These are phyloP conservation scores for Zymoseptoria brevis DNA, from an alignment of 2,329 filamentous ascomycete species.

Conservation along the genomic window DNA sequence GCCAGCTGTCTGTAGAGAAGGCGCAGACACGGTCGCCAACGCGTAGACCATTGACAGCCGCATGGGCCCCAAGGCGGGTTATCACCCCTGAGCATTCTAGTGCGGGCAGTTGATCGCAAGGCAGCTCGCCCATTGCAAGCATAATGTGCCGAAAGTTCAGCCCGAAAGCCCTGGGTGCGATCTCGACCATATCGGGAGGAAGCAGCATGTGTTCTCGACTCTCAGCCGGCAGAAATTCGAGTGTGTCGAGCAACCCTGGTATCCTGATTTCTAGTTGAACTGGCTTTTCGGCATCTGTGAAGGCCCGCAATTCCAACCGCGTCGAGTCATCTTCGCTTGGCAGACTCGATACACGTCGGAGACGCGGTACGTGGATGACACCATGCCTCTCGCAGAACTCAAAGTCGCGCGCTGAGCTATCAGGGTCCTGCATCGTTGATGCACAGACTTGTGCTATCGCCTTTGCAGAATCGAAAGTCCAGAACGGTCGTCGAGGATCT, in stretches of 20 bases:
- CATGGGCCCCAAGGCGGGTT: slow-evolving; percentile 3
- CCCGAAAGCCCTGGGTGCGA: too few species aligned
- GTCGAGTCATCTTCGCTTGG: not conserved
- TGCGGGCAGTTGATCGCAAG: not conserved
- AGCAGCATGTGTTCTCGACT: too few species aligned
- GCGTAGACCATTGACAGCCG: slow-evolving; percentile 4
- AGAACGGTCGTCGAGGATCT: not conserved
- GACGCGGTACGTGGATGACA: not conserved
- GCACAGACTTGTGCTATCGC: too few species aligned
- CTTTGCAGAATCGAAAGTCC: too few species aligned
- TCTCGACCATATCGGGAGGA: too few species aligned
- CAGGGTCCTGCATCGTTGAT: not conserved
- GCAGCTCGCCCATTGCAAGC: too few species aligned
- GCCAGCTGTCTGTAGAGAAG: not conserved
- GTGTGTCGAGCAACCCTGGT: too few species aligned
- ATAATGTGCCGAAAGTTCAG: too few species aligned
- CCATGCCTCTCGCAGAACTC: not conserved
- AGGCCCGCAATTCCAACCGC: not conserved
- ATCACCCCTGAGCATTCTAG: slow-evolving; percentile 8
- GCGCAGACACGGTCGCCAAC: slow-evolving; percentile 5
- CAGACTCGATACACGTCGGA: not conserved
- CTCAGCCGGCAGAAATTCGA: too few species aligned
- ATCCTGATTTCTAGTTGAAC: too few species aligned
- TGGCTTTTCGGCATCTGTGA: not conserved
- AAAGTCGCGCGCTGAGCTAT: not conserved